A percentile compares a stretch with the other conserved stretches of the same genome.
These are phyloP conservation scores for Herpetomonas tarakana DNA, from an alignment of 208 protist genomes.

Conservation along the genomic window DNA sequence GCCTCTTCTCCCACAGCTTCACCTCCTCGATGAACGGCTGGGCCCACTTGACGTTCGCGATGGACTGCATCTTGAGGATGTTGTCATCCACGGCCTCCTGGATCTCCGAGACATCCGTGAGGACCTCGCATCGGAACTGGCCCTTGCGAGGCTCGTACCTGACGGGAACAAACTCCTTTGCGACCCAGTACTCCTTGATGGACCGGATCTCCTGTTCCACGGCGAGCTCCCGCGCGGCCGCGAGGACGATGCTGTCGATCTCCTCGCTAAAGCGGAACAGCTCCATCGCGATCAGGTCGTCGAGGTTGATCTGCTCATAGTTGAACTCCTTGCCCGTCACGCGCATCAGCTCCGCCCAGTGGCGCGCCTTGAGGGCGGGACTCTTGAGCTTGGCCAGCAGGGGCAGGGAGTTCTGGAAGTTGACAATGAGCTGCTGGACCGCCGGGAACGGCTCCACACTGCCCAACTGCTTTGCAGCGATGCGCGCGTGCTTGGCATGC, in stretches of 20 bases:
- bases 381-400: slow-evolving; percentile 96
- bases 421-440: slow-evolving; percentile 92
- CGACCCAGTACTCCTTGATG: slow-evolving; percentile 95
- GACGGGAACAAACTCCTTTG: slow-evolving; percentile 83
- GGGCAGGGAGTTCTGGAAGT: slow-evolving; percentile 96
- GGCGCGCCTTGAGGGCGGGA: slow-evolving; percentile 95
- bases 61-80: slow-evolving; percentile 97
- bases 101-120: slow-evolving; percentile 96
- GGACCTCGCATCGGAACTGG: slow-evolving; percentile 85
- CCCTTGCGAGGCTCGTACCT: slow-evolving; percentile 91
- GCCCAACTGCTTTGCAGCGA: slow-evolving; percentile 85
- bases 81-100: slow-evolving; percentile 97
- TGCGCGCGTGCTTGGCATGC: slow-evolving; percentile 80
- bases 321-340: slow-evolving; percentile 94
- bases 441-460: slow-evolving; percentile 82
- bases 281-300: slow-evolving; percentile 97
- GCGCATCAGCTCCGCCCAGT: slow-evolving; percentile 97
- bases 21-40: slow-evolving; percentile 96
- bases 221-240: slow-evolving; percentile 93
- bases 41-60: slow-evolving; percentile 96
- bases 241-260: slow-evolving; percentile 93
- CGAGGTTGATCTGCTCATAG: slow-evolving; percentile 96
- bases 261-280: slow-evolving; percentile 93
- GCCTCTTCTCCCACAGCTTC: slow-evolving; percentile 94
- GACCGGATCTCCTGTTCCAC: slow-evolving; percentile 95